Evolutionary conservation across 2,329 filamentous ascomycete genomes (phyloP).

Genomic region (Fusarium sp.): DNA sequence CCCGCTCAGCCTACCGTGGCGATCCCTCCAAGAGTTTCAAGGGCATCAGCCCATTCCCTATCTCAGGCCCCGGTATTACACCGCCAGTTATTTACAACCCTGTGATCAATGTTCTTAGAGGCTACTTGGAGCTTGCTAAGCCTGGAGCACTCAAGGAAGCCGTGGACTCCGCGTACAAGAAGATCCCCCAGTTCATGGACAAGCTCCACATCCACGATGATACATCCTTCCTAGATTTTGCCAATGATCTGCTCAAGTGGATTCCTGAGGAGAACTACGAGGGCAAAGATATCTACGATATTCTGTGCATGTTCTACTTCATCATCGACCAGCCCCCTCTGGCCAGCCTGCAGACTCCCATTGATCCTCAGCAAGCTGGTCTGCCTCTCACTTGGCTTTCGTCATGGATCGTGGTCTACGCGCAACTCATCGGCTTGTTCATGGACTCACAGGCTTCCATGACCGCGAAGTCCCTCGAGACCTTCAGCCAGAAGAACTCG

Average conservation of each 20-base stretch:
- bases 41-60: constrained; percentile 7
- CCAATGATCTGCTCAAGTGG: constrained; percentile 22
- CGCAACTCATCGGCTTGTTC: constrained; percentile 18
- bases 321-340: constrained; percentile 12
- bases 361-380: background rate
- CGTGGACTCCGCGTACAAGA: background rate
- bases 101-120: background rate
- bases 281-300: constrained; percentile 17
- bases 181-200: constrained; percentile 21
- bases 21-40: too few relatives aligned
- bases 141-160: constrained; percentile 14
- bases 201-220: constrained; percentile 15
- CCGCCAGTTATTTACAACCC: constrained; percentile 2
- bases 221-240: constrained; percentile 15
- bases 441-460: constrained; percentile 10
- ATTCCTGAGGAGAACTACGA: constrained; percentile 3
- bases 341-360: constrained; percentile 1
- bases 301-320: constrained; percentile 17
- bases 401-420: constrained; percentile 19
- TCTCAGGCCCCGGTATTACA: background rate
- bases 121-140: constrained; percentile 1
- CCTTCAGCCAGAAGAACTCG: constrained; percentile 6
- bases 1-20: background rate
- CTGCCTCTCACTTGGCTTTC: constrained; percentile 16
- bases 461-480: constrained; percentile 5